Evolutionary conservation across 2,329 filamentous ascomycete genomes (phyloP), one percentile per base, ranked within the genome.

Genomic region (Zymoseptoria tritici): DNA sequence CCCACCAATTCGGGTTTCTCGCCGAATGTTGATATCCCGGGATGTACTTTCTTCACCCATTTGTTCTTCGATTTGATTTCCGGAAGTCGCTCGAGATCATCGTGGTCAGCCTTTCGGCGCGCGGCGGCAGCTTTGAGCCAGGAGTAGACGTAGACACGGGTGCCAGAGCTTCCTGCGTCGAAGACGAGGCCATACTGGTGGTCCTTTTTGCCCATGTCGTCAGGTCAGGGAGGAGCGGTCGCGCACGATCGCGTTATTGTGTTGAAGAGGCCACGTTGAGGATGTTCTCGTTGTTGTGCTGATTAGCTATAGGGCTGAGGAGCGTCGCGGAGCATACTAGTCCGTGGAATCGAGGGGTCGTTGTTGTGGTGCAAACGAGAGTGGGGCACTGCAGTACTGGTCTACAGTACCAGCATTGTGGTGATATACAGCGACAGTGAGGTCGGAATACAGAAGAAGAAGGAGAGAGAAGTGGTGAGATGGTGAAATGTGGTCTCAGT

Each of bases 161-260:
- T 97, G 73, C 94, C 93, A 22, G 94, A 97, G 75, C 94, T 97
- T 68, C 94, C 94, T 74, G 94, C 94, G 82, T 99, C 94, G 71
- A 99, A 84, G 73, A 99, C 92, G 70, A 97, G 90, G 73, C 92
- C 94, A 81, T 95, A 97, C 78, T 80, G 64, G 62, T 53, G 50
- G 7, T 52, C 50, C 50, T 52, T 72, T 53, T 72, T 71, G 53
- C 64, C 69, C 69, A 71, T 72, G 21, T 22, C 21, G 21, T 22
- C 21, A 22, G 22, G 21, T 22, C 21, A 22, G 22, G n/a, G 22
- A 9, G 3, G 52, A 1, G 52, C 52, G 9, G 19, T 13, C 19
- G 19, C 11, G 20, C 52, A 5, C 26, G 11, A 24, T 53, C 51
- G 20, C 20, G 22, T 52, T 24, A 16, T 53, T 2, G 13, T 13